Percentiles rank a stretch among this genome's conserved stretches.
These are phyloP conservation scores for Neurospora sublineolata DNA, from an alignment of 495 filamentous ascomycete genomes.

Conservation along the genomic window DNA sequence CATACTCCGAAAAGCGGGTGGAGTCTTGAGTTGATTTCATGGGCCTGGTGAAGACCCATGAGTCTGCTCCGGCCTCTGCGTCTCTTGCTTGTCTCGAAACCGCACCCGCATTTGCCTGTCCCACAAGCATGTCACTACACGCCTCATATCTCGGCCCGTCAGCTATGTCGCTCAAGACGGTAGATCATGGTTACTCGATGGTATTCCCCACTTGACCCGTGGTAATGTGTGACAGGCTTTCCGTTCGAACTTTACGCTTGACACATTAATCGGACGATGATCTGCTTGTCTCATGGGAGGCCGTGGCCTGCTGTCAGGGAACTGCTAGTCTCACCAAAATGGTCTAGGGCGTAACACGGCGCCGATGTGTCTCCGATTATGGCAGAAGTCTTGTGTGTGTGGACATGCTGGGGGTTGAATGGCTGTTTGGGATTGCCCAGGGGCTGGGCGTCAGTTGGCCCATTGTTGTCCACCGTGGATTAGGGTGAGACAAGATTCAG, in stretches of 20 bases:
- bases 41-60: background rate
- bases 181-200: background rate
- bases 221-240: slow-evolving; percentile 10
- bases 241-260: background rate
- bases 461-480: background rate
- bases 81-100: slow-evolving; percentile 13
- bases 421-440: background rate
- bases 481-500: background rate
- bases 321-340: slow-evolving; percentile 10
- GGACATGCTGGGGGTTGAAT: background rate
- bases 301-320: slow-evolving; percentile 9
- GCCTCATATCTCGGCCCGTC: slow-evolving; percentile 13
- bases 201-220: slow-evolving; percentile 8
- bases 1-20: background rate
- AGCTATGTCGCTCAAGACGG: slow-evolving; percentile 6
- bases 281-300: slow-evolving; percentile 13
- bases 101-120: slow-evolving; percentile 15
- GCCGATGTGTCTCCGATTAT: background rate
- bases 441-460: background rate
- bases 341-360: background rate
- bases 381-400: background rate
- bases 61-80: background rate
- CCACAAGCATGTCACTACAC: slow-evolving; percentile 20
- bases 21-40: background rate
- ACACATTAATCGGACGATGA: slow-evolving; percentile 2